Conservation (phyloP, 2,329 filamentous ascomycete species). For the Bipolaris sorokiniana region DNA sequence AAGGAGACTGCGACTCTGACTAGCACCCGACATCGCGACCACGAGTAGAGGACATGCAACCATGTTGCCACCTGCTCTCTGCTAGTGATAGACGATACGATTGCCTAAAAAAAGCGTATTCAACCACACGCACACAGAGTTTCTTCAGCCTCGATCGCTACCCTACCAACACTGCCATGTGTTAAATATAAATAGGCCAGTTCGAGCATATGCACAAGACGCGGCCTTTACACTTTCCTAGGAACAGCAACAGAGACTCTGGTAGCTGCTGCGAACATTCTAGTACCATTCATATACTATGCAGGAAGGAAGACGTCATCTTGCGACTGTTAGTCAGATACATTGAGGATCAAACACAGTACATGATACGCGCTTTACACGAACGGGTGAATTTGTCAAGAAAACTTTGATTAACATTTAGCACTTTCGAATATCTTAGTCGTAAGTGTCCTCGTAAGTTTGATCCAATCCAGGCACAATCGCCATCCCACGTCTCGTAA, state of each 20-base stretch:
- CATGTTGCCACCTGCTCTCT: background rate
- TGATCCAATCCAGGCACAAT: background rate
- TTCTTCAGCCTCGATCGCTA: background rate
- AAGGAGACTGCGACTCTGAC: constrained; percentile 4
- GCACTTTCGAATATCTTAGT: background rate
- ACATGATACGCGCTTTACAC: background rate
- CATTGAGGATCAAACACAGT: background rate
- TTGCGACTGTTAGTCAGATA: background rate
- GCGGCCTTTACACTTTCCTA: background rate
- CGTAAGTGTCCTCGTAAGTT: background rate
- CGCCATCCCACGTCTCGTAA: background rate
- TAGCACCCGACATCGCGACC: background rate
- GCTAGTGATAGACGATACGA: background rate
- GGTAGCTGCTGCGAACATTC: constrained; percentile 1
- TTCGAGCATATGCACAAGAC: background rate
- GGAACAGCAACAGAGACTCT: background rate
- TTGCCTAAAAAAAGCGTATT: background rate
- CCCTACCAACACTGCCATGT: background rate
- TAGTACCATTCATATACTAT: background rate
- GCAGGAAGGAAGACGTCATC: background rate
- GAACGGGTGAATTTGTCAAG: background rate
- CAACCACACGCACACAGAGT: background rate
- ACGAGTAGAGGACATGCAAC: no score
- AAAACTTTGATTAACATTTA: background rate
- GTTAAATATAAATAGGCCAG: background rate